Base-by-base conservation (phyloP, 2,329 filamentous ascomycete genomes). In the Penicillium sclerotiorum region DNA sequence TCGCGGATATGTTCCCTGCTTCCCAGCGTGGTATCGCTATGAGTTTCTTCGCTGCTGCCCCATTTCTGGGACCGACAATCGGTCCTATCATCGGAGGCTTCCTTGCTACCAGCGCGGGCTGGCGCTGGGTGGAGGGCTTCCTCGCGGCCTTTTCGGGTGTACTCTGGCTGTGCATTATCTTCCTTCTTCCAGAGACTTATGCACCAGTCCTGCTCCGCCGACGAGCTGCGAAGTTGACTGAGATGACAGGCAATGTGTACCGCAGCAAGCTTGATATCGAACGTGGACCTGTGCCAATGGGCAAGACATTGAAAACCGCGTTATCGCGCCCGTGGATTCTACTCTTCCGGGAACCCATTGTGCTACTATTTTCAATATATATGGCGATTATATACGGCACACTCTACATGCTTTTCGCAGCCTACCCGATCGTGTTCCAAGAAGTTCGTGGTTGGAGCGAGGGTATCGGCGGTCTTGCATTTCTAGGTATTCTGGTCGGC, bases 31-130 rank as follows among this genome's bases (percentile, higher is more conserved):
- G 82, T 46, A 60, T 77, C 39, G 85, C 84, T 0, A 80, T 84
- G 52, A 79, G 81, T n/a, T 64, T 87, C 13, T 90, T 88, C 61
- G 80, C 85, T 8, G 78, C 82, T 4, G 83, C 84, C 2, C 85
- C 85, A 0, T 87, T 87, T 62, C 73, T 88, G 43, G 85, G 85
- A 1, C 83, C 86, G 1, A 80, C 81, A 1, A 47, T 71, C 62
- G 83, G 86, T 0, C 86, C 87, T 3, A 82, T 89, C 36, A 79
- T 81, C 12, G 83, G 83, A 47, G 85, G 85, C 1, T 89, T 88
- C 64, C 72, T 88, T 1, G 81, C 81, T 5, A 75, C 83, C 56
- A 74, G 76, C 2, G 78, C 78, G 15, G 85, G 84, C 8, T 88
- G 86, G 86, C 74, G 84, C 57, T 88, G 86, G 86, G 80, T 88